A percentile compares a stretch with the other conserved stretches of the same genome.
Conservation (phyloP, 345 rosid species). For the Citrus mangshanensis region DNA sequence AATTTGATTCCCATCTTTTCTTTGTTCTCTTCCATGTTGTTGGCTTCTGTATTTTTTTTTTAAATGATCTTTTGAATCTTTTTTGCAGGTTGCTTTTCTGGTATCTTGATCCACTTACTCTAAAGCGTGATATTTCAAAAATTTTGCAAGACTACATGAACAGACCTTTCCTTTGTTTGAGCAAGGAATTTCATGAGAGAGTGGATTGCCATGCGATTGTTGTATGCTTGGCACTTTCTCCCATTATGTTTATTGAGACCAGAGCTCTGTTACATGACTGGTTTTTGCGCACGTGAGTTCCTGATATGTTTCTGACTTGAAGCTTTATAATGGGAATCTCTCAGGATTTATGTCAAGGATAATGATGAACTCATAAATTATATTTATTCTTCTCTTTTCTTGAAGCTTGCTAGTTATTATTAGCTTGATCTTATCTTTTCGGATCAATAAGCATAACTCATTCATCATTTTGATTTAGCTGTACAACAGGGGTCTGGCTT, state of each 20-base stretch:
- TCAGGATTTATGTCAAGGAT: neutral
- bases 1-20: neutral
- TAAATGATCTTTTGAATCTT: neutral
- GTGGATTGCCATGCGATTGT: conserved; percentile 48
- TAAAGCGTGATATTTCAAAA: conserved; percentile 55
- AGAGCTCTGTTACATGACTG: conserved; percentile 67
- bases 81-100: conserved; percentile 59
- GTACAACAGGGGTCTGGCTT: conserved; percentile 60
- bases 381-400: neutral
- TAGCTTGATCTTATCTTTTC: neutral
- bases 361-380: too few relatives aligned
- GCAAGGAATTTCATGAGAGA: conserved; percentile 52
- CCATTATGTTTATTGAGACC: conserved; percentile 43
- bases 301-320: neutral
- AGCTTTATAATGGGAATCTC: neutral
- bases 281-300: conserved; percentile 71
- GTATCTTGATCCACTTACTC: conserved; percentile 60
- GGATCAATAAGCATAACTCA: neutral
- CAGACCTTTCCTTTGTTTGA: conserved; percentile 68
- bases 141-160: conserved; percentile 46
- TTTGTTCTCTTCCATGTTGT: neutral
- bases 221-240: conserved; percentile 54
- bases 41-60: neutral
- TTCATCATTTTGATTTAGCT: conserved; percentile 18
- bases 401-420: neutral